A percentile compares a stretch with the other conserved stretches of the same genome.
Conservation (phyloP, 129 eudicot genomes). For the Centaurea solstitialis region DNA sequence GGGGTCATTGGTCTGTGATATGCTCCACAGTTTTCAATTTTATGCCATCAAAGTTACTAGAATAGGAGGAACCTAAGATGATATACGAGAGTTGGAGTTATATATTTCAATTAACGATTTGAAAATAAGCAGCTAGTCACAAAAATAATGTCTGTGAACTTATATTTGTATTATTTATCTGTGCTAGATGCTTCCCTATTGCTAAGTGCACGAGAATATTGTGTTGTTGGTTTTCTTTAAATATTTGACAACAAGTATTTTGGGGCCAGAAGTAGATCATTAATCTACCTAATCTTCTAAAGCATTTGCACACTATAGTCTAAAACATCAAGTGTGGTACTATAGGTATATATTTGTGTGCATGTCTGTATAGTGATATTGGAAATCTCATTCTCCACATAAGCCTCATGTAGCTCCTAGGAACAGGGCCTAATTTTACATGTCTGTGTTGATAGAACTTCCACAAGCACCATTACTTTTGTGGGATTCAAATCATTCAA, state of each 20-base stretch:
- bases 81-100: background rate
- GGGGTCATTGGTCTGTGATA: background rate
- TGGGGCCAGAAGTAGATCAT: background rate
- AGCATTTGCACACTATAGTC: background rate
- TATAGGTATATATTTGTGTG: background rate
- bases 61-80: background rate
- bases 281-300: background rate
- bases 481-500: background rate
- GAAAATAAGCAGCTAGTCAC: background rate
- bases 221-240: background rate
- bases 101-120: background rate
- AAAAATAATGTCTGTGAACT: background rate
- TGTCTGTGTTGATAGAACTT: background rate
- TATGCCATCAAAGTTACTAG: background rate
- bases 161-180: background rate
- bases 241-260: background rate
- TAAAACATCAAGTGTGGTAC: background rate
- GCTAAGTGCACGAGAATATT: background rate
- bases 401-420: background rate
- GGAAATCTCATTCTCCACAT: background rate
- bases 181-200: background rate
- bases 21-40: background rate
- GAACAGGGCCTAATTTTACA: background rate
- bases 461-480: background rate
- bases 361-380: background rate